Base-by-base conservation (phyloP, 208 protist species). In the Leishmania amazonensis region DNA sequence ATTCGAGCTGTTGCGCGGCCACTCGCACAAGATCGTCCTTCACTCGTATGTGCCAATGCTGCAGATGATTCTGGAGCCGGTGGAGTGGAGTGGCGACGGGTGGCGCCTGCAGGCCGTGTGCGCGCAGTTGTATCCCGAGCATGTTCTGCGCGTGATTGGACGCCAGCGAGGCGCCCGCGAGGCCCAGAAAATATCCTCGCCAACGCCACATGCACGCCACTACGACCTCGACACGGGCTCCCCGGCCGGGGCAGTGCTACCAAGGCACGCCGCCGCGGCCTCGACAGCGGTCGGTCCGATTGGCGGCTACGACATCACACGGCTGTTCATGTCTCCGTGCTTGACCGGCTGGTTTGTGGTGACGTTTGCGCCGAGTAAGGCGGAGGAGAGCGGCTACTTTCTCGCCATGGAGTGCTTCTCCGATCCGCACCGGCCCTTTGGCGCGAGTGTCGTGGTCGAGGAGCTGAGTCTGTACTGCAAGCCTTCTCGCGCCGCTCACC, bases 341-440 rank as follows among this genome's bases (percentile, higher is more conserved):
- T 21, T 60, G 21, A 76, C 72, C n/a, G 82, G 76, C 31, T 74
- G 76, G 75, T 79, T 89, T 53, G 80, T 87, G 19, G 40, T 87
- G 31, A 89, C 86, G 51, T 84, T 89, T 45, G 79, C 83, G 6
- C 42, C 83, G 42, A 58, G 76, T 51, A 85, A 84, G 21, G 64
- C 60, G 35, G 76, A 83, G 35, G 86, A 85, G 72, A 60, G 45
- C 31, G 75, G 75, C 3, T 81, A 60, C 75, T 87, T 89, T 49
- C 67, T 89, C 13, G 83, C 80, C 38, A 81, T 89, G 83, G 83
- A 89, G 80, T 89, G 86, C 72, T 77, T 68, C 65, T 80, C 78
- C 49, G 73, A 78, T 42, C 75, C 84, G 4, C 71, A 76, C 62
- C 76, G 77, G 11, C 77, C 75, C 73, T 85, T 72, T 64, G 79